Base-by-base conservation (phyloP, 2,329 filamentous ascomycete species). In the Pezicula radicicola region DNA sequence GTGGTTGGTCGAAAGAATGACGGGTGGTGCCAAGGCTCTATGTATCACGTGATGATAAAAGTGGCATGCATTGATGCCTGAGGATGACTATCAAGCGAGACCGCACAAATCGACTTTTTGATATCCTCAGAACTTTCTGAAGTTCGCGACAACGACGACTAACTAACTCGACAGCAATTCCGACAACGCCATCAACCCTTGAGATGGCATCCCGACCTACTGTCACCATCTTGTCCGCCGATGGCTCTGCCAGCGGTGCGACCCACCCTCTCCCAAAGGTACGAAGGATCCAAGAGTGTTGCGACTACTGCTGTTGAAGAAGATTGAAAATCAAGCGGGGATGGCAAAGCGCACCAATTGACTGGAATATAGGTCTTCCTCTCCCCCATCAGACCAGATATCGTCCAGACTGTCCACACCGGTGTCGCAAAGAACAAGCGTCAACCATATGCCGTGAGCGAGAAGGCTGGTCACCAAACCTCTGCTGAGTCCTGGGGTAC, bases 381-480 rank as follows among this genome's bases (percentile, higher is more conserved):
- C 77, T 85, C 89, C 68, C 94, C 94, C 68, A 97, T 99, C 84
- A 93, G 94, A 76, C 89, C 92, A 71, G 94, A 99, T 80, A 96
- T 99, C 75, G 94, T 99, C 74, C 93, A 97, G 75, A 76, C 76
- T 65, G 85, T 97, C 71, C 94, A 99, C 88, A 96, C 91, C 71
- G 94, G 94, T 72, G 95, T 99, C 84, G 93, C 93, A 75, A 99
- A 99, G 91, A 99, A 99, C 88, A 97, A 96, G 88, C 89, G 94
- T 76, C 94, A 99, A 81, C 92, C 94, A 68, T 99, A 99, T 78
- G 86, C 94, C 72, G 94, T 99, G 84, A 96, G 91, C 88, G 93
- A 97, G 89, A 99, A 99, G 89, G 94, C 94, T 74, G 94, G 94
- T 83, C 94, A 99, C 83, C 94, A 99, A 84, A 99, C 94, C 75